Evolutionary conservation across 2,329 filamentous ascomycete genomes (phyloP), one percentile per base, ranked within the genome.

Genomic region (Colletotrichum zoysiae): DNA sequence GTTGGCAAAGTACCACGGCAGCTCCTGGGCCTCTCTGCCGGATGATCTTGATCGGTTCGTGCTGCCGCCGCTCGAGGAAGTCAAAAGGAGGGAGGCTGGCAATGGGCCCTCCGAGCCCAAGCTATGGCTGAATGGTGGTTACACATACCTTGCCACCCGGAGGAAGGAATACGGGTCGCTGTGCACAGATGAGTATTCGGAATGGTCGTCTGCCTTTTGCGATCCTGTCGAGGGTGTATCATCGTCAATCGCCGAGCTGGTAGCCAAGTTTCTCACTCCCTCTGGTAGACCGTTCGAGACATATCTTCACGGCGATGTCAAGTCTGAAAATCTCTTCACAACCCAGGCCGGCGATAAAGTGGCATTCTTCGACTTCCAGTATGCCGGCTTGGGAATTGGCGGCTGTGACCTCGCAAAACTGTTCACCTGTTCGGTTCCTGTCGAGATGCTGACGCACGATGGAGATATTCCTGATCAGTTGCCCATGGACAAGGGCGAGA

Each of bases 301-400:
- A 0, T 84, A 89, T 20, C 88, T 93, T 9, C 91, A 93, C 75
- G 91, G 91, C 9, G 91, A 93, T 68, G 90, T 92, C 63, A 93
- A 93, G 78, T 90, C 88, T 0, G 90, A 92, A 74, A 93, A 93
- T 70, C 83, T 92, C 8, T 92, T 92, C 76, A 88, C 88, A 0
- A 89, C 82, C 0, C 69, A 76, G 0, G 74, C 77, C 0, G 89
- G 87, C 1, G 79, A 86, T 2, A 71, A 81, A 4, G 89, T 90
- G 1, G 90, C 88, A 0, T 90, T 93, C 74, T 92, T 90, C 75
- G 91, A 93, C 77, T 93, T 93, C 67, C 91, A 93, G 75, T 93
- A 93, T 74, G 86, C 88, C 0, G 91, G 91, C 0, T 78, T 91
- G 0, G 90, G 91, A 0, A 77, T 92, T 0, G 90, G 91, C 0